Percentiles rank a stretch among this genome's conserved stretches.
Conservation (phyloP, 2,329 filamentous ascomycete genomes). For the Tolypocladium guangdongense region DNA sequence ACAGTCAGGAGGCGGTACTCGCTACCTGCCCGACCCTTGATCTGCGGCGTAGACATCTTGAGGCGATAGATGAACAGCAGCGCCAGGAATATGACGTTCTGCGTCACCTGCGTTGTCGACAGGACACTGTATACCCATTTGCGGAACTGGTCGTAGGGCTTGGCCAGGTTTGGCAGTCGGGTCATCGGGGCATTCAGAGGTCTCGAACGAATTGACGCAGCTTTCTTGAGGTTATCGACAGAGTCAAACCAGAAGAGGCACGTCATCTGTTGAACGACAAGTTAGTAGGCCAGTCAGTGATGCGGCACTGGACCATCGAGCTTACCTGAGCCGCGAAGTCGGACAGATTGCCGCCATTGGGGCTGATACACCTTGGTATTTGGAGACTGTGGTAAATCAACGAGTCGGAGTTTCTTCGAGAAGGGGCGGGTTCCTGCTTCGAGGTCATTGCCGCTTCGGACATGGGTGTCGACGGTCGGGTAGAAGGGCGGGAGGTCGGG, state of each 20-base stretch:
- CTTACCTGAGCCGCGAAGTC: slow-evolving; percentile 75
- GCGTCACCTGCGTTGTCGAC: slow-evolving; percentile 88
- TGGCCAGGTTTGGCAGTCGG: slow-evolving; percentile 58
- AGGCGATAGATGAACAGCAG: slow-evolving; percentile 87
- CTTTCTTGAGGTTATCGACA: slow-evolving; percentile 63
- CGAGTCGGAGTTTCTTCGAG: slow-evolving; percentile 28
- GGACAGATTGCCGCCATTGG: slow-evolving; percentile 62
- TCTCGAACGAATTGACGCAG: slow-evolving; percentile 47
- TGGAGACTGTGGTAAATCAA: slow-evolving; percentile 52
- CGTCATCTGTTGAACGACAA: slow-evolving; percentile 53
- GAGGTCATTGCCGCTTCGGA: slow-evolving; percentile 15
- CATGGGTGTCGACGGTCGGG: slow-evolving; percentile 26
- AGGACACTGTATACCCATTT: slow-evolving; percentile 92
- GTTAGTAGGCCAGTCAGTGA: neutral
- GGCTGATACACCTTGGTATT: slow-evolving; percentile 66
- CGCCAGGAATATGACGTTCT: slow-evolving; percentile 86
- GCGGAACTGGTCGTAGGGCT: slow-evolving; percentile 68
- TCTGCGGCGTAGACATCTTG: slow-evolving; percentile 79
- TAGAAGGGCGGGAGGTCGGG: slow-evolving; percentile 20
- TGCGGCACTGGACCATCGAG: slow-evolving; percentile 1
- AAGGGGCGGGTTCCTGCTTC: slow-evolving; percentile 19
- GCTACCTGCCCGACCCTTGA: slow-evolving; percentile 85
- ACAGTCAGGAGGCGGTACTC: slow-evolving; percentile 90
- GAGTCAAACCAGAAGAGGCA: slow-evolving; percentile 98
- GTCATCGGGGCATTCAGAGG: slow-evolving; percentile 29